Evolutionary conservation across 495 filamentous ascomycete genomes (phyloP).

Genomic region (Corynascus novoguineensis): DNA sequence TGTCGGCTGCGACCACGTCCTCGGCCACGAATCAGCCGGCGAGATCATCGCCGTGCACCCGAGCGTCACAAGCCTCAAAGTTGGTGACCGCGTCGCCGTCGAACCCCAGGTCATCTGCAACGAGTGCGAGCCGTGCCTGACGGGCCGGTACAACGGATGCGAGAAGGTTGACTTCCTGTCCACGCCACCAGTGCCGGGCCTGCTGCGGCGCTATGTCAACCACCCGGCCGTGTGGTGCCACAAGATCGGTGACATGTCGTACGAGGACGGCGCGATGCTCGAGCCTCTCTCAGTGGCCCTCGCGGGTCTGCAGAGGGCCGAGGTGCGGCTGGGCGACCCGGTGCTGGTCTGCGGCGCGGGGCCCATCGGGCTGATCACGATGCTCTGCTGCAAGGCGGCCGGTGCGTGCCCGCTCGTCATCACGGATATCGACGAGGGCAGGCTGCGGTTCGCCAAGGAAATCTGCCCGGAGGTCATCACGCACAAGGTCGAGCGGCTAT

Average conservation of each 20-base stretch:
- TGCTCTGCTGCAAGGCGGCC: slow-evolving; percentile 75
- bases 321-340: slow-evolving; percentile 73
- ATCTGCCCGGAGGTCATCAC: slow-evolving; percentile 67
- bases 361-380: slow-evolving; percentile 80
- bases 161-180: slow-evolving; percentile 78
- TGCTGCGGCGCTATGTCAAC: slow-evolving; percentile 87
- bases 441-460: slow-evolving; percentile 74
- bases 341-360: slow-evolving; percentile 84
- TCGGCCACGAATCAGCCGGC: slow-evolving; percentile 89
- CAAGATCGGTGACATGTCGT: slow-evolving; percentile 85
- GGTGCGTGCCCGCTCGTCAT: slow-evolving; percentile 83
- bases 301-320: slow-evolving; percentile 73
- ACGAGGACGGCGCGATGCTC: slow-evolving; percentile 78
- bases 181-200: slow-evolving; percentile 81
- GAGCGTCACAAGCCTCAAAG: slow-evolving; percentile 65
- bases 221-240: slow-evolving; percentile 90
- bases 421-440: slow-evolving; percentile 84
- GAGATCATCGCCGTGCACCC: slow-evolving; percentile 75
- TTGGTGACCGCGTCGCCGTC: slow-evolving; percentile 82
- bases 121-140: slow-evolving; percentile 81
- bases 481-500: slow-evolving; percentile 65
- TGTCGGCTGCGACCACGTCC: slow-evolving; percentile 76
- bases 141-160: slow-evolving; percentile 89
- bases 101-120: slow-evolving; percentile 90
- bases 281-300: slow-evolving; percentile 84